These are phyloP conservation scores for Candolleomyces efflorescens DNA, from an alignment of 768 basidiomycete species.

Conservation along the genomic window DNA sequence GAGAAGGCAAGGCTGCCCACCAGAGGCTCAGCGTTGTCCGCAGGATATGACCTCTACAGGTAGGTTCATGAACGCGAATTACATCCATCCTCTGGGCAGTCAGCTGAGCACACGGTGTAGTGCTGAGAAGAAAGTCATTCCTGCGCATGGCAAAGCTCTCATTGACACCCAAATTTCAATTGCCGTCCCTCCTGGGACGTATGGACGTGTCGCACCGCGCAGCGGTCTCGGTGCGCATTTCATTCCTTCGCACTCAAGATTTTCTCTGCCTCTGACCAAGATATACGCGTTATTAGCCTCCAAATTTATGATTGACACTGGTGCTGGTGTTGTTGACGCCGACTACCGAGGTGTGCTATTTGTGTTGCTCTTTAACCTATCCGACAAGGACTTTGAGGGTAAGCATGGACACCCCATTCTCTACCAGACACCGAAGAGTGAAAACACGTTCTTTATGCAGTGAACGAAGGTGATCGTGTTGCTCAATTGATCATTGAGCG, in stretches of 20 bases:
- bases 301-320: constrained; percentile 97
- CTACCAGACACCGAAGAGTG: constrained; percentile 7
- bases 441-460: constrained; percentile 33
- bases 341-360: constrained; percentile 93
- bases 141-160: constrained; percentile 88
- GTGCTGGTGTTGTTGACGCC: constrained; percentile 95
- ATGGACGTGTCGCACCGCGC: constrained; percentile 94
- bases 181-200: constrained; percentile 89
- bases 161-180: constrained; percentile 91
- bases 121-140: constrained; percentile 79
- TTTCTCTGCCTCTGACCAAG: not conserved
- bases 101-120: constrained; percentile 32
- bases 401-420: not conserved
- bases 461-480: constrained; percentile 90
- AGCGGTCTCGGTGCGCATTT: constrained; percentile 80
- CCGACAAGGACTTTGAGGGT: constrained; percentile 88
- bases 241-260: not conserved
- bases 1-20: constrained; percentile 81
- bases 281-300: constrained; percentile 52
- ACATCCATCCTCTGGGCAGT: not conserved
- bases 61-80: constrained; percentile 26
- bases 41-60: constrained; percentile 97
- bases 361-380: constrained; percentile 90
- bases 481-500: constrained; percentile 93
- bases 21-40: constrained; percentile 79